phyloP scores from a whole-genome alignment of 2,329 filamentous ascomycete species.

The Talaromyces piceae region DNA sequence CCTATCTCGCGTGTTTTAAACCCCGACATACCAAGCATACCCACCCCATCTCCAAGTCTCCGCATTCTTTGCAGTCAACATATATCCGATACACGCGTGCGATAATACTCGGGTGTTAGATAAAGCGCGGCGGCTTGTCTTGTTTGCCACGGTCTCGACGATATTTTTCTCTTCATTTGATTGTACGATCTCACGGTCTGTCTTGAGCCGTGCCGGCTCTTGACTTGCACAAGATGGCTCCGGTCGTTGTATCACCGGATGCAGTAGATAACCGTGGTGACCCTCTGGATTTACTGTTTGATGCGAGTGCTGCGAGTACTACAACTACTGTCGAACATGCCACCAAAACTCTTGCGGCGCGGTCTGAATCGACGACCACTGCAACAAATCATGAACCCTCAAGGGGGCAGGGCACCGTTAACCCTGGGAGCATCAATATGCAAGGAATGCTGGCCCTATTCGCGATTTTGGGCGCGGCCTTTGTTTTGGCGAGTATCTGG shows the following conservation, averaged over 20 bases:
- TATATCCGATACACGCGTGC: no score
- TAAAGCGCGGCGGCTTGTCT: no score
- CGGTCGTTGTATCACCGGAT: slow-evolving; percentile 19
- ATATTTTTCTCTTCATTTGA: neutral
- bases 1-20: neutral
- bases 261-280: slow-evolving; percentile 12
- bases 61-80: neutral
- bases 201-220: slow-evolving; percentile 32
- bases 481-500: slow-evolving; percentile 76
- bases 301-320: neutral
- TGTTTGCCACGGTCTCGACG: neutral
- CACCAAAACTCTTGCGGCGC: slow-evolving; percentile 2
- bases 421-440: slow-evolving; percentile 40
- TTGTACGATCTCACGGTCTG: slow-evolving; percentile 9
- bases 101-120: no score
- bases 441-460: slow-evolving; percentile 75
- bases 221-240: slow-evolving; percentile 25
- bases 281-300: neutral
- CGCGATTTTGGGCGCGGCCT: slow-evolving; percentile 68
- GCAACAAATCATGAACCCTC: slow-evolving; percentile 11
- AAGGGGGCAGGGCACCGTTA: slow-evolving; percentile 26
- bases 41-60: neutral
- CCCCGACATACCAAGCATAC: neutral
- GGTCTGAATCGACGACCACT: slow-evolving; percentile 13
- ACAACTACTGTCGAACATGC: slow-evolving; percentile 2